Evolutionary conservation across 371 early-diverging fungal genomes (phyloP), one percentile per base, ranked within the genome.

Genomic region (Apophysomyces trapeziformis): DNA sequence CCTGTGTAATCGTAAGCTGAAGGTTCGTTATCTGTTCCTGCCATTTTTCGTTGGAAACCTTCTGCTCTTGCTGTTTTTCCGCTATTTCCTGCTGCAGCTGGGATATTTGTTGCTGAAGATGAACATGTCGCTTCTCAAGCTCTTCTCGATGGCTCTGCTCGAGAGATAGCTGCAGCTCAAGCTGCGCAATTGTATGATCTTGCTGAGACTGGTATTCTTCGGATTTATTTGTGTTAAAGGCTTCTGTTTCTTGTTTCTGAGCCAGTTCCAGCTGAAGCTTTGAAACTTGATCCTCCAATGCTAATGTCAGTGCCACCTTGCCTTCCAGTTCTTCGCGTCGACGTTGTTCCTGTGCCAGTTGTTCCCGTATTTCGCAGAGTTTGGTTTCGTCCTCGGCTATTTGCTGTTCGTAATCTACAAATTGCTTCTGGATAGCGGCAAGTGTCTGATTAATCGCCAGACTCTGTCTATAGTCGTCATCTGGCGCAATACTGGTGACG

Each of bases 401-500:
- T 21, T 50, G 54, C 21, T 50, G 54, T 6, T 50, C 54, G 21
- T 50, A 50, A 26, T 50, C 7, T n/a, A 21, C 5, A 21, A 50
- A 50, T 21, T 35, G 59, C 39, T 38, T 58, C 37, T 59, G 47
- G 36, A 16, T 46, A 18, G 13, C 21, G 60, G 58, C 39, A 8
- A 56, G 44, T n/a, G 16, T 45, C 37, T 61, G 44, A 21, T 26
- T 45, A 38, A n/a, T 32, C 1, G 38, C 13, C 44, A 8, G 13
- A 8, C n/a, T 61, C 45, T 14, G 36, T 3, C 6, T 18, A 57
- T 18, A 44, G 5, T 44, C 44, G 5, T 39, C 58, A 61, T 60
- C 57, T 5, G 61, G 41, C 26, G 64, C 69, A 16, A 69, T 18
- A 43, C 69, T 69, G 32, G 69, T 69, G 47, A 64, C 32, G 21